Evolutionary conservation across 495 filamentous ascomycete genomes (phyloP), one percentile per base, ranked within the genome.

Genomic region (Annulohypoxylon nitens): DNA sequence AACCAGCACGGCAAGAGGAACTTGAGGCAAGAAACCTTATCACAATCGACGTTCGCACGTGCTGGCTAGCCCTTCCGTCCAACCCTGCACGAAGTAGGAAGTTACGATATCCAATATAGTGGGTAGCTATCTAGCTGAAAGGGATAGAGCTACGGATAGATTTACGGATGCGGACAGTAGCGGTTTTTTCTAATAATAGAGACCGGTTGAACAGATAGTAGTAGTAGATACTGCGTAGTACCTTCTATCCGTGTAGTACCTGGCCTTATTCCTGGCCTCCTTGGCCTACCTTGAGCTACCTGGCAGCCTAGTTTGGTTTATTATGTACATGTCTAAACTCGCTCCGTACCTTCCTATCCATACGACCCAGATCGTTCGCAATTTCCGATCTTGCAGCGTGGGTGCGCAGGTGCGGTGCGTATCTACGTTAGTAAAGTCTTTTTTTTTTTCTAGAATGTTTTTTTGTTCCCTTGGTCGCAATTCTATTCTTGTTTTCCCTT

Each of bases 381-480:
- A 76, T 73, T 76, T 76, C 69, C 69, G 69, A 73, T 69, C 69
- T 70, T 66, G 70, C 70, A 76, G 62, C 37, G 25, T 64, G 14
- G 12, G 12, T 14, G 30, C 30, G 30, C 30, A 30, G 30, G 30
- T 30, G 30, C 30, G 30, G 30, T 6, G 30, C 30, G 30, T 30
- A 4, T 30, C 30, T 30, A 23, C 0, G 20, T 23, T 23, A 30
- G 30, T 30, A 30, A 30, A 30, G 5, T 43, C 14, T 43, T 39
- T 12, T 62, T 39, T 12, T 62, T 43, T 64, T 33, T 59, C 26
- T 71, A 64, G 39, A 54, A 55, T 48, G 16, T 53, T 30, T 60
- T 36, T 45, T 63, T 9, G 14, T 61, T 43, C 37, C 57, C 65
- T 69, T 69, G 25, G 66, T 55, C 43, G 39, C 65, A 51, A 64